Evolutionary conservation across 108 stramenopile species (phyloP).

Genomic region (Skeletonema menzelii): DNA sequence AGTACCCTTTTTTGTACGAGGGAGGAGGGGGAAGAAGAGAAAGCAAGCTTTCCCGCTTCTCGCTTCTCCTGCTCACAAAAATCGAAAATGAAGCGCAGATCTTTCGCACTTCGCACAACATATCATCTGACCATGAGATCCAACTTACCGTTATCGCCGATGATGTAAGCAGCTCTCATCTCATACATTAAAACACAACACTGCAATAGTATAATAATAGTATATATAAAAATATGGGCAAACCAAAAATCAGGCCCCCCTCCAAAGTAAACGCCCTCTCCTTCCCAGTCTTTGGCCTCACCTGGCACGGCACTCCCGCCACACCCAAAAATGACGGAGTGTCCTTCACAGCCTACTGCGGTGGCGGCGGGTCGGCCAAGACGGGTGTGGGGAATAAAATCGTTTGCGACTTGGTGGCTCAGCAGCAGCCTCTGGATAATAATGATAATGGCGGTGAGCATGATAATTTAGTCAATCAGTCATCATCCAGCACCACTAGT

Average conservation of each 20-base stretch:
- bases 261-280: slow-evolving; percentile 46
- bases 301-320: slow-evolving; percentile 63
- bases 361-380: slow-evolving; percentile 73
- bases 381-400: slow-evolving; percentile 73
- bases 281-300: slow-evolving; percentile 65
- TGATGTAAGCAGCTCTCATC: too few relatives aligned
- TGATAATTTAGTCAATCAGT: background rate
- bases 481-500: background rate
- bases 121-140: too few relatives aligned
- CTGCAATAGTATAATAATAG: too few relatives aligned
- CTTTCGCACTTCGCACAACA: too few relatives aligned
- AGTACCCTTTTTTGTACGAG: too few relatives aligned
- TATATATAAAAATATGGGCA: slow-evolving; percentile 1
- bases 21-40: too few relatives aligned
- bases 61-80: too few relatives aligned
- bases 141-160: too few relatives aligned
- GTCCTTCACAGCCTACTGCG: slow-evolving; percentile 68
- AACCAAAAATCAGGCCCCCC: slow-evolving; percentile 42
- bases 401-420: slow-evolving; percentile 25
- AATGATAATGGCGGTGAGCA: background rate
- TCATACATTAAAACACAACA: too few relatives aligned
- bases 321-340: slow-evolving; percentile 25
- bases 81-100: too few relatives aligned
- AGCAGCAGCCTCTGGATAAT: background rate
- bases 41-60: too few relatives aligned